Conservation (phyloP, 257 asterid species). For the Solanum lignicaule region DNA sequence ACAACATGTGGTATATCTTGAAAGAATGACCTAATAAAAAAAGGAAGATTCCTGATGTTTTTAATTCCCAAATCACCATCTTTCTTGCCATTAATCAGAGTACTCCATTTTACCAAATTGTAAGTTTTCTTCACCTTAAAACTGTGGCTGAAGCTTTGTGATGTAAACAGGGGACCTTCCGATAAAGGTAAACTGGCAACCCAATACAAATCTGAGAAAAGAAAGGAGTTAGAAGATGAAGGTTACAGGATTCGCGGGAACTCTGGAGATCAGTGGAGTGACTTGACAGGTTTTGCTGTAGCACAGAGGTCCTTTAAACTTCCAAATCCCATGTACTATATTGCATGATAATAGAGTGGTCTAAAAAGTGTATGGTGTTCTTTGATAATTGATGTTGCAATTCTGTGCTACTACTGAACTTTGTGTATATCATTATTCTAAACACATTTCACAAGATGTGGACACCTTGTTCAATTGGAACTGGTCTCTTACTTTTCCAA, state of each 20-base stretch:
- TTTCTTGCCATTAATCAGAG: not conserved
- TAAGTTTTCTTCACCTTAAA: not conserved
- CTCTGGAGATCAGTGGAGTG: constrained; percentile 97
- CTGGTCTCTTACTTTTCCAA: not conserved
- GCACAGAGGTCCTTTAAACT: constrained; percentile 73
- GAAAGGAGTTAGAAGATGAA: constrained; percentile 66
- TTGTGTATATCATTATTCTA: not conserved
- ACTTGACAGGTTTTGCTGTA: constrained; percentile 55
- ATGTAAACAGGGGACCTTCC: constrained; percentile 41
- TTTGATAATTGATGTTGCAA: not conserved
- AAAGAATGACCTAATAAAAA: not conserved
- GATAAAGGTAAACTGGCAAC: constrained; percentile 57
- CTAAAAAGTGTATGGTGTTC: not conserved
- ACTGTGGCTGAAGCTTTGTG: not conserved
- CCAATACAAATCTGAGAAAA: constrained; percentile 60
- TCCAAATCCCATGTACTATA: constrained; percentile 69
- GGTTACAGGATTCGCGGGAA: constrained; percentile 65
- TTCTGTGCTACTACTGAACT: not conserved
- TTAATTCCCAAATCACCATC: not conserved
- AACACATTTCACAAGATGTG: not conserved
- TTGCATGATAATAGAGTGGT: constrained; percentile 18
- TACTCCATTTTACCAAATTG: not conserved
- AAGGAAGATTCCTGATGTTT: not conserved
- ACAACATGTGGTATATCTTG: not conserved
- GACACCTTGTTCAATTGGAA: not conserved